These are phyloP conservation scores for Cladophialophora chaetospira DNA, from an alignment of 2,329 filamentous ascomycete species.

Conservation along the genomic window DNA sequence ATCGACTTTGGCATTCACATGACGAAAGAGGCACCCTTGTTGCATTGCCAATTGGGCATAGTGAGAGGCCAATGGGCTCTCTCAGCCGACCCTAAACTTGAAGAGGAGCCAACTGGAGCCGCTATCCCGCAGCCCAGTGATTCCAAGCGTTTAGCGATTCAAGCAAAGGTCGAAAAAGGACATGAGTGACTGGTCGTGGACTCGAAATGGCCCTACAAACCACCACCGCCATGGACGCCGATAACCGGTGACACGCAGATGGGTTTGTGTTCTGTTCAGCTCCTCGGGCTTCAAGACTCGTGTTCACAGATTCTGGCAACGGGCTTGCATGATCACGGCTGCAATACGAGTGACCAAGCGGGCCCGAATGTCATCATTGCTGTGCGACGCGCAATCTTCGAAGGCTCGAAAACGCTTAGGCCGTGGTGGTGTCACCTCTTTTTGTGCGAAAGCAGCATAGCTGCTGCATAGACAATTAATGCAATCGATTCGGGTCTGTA, in stretches of 20 bases:
- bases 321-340: neutral
- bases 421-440: too few species aligned
- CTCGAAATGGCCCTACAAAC: too few species aligned
- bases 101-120: neutral
- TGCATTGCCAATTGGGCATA: conserved; percentile 11
- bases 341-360: neutral
- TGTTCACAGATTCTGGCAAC: too few species aligned
- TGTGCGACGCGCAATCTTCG: conserved; percentile 1
- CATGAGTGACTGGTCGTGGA: too few species aligned
- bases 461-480: neutral
- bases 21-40: conserved; percentile 22
- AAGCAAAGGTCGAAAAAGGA: too few species aligned
- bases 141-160: neutral
- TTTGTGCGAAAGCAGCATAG: too few species aligned
- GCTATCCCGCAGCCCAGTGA: neutral
- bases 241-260: neutral
- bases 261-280: too few species aligned
- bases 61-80: conserved; percentile 1
- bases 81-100: neutral
- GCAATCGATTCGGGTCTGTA: too few species aligned
- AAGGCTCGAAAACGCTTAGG: neutral
- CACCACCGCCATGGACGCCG: neutral
- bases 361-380: conserved; percentile 1
- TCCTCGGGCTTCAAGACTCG: neutral
- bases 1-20: conserved; percentile 9